Evolutionary conservation across 306 rosid genomes (phyloP).

Genomic region (Rosa persica): DNA sequence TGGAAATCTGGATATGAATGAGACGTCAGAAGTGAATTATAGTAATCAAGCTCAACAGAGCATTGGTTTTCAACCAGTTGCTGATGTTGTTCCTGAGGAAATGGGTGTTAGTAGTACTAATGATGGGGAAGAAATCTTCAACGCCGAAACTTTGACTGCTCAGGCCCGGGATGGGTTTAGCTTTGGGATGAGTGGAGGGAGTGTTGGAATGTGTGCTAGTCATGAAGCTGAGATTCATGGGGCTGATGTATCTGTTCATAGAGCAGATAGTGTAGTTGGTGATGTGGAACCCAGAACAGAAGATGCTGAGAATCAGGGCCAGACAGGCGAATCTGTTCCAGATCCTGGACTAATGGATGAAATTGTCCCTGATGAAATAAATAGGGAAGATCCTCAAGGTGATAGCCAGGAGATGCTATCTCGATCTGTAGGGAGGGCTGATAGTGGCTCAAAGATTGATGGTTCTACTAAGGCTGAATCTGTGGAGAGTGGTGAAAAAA

Average conservation of each 20-base stretch:
- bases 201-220: slow-evolving; percentile 99
- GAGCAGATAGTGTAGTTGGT: slow-evolving; percentile 93
- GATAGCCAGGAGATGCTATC: slow-evolving; percentile 97
- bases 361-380: slow-evolving; percentile 76
- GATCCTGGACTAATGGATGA: slow-evolving; percentile 96
- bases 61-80: slow-evolving; percentile 66
- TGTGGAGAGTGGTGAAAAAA: slow-evolving; percentile 94
- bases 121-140: slow-evolving; percentile 81
- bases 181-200: slow-evolving; percentile 95
- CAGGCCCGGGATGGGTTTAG: slow-evolving; percentile 91
- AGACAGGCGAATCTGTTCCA: slow-evolving; percentile 91
- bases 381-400: slow-evolving; percentile 86
- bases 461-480: slow-evolving; percentile 95
- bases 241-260: slow-evolving; percentile 85
- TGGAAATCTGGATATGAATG: slow-evolving; percentile 90
- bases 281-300: slow-evolving; percentile 88
- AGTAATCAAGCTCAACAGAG: slow-evolving; percentile 96
- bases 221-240: slow-evolving; percentile 99
- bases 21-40: slow-evolving; percentile 79
- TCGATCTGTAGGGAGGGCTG: slow-evolving; percentile 84
- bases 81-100: slow-evolving; percentile 69
- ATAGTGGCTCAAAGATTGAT: slow-evolving; percentile 94
- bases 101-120: slow-evolving; percentile 93
- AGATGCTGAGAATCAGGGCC: slow-evolving; percentile 95
- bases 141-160: slow-evolving; percentile 89